Conservation (phyloP, 148 eudicot species). For the Nepenthes gracilis region DNA sequence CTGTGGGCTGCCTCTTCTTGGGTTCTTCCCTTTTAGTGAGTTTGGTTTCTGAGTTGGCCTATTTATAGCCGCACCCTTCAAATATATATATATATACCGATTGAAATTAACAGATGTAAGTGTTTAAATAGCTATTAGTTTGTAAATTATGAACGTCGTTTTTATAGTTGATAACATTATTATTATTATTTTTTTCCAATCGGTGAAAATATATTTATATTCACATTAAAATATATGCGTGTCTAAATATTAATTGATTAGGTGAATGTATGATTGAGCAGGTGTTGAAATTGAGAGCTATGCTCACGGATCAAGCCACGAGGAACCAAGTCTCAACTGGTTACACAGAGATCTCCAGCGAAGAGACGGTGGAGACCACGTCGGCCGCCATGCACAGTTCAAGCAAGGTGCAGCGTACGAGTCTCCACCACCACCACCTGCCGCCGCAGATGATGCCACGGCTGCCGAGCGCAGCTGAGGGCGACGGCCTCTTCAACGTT, state of each 20-base stretch:
- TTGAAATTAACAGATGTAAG: too few species aligned
- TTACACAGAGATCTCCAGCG: constrained; percentile 36
- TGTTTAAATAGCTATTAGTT: too few species aligned
- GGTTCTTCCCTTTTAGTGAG: too few species aligned
- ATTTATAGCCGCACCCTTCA: too few species aligned
- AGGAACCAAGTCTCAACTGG: constrained; percentile 28
- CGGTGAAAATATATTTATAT: too few species aligned
- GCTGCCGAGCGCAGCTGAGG: constrained; percentile 6
- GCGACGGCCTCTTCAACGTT: constrained; percentile 16
- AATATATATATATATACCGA: too few species aligned
- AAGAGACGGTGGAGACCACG: constrained; percentile 48
- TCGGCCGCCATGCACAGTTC: constrained; percentile 10
- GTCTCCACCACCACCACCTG: background rate
- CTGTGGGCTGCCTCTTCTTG: too few species aligned
- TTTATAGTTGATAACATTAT: too few species aligned
- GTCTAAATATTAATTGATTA: background rate
- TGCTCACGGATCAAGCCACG: constrained; percentile 30
- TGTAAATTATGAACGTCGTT: too few species aligned
- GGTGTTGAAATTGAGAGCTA: constrained; percentile 39
- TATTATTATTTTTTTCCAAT: too few species aligned
- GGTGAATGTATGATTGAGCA: constrained; percentile 1
- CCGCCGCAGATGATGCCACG: background rate
- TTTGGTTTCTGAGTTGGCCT: too few species aligned
- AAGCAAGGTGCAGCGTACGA: background rate
- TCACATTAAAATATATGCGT: too few species aligned